Evolutionary conservation across 305 asterid genomes (phyloP).

Genomic region (Fraxinus latifolia): DNA sequence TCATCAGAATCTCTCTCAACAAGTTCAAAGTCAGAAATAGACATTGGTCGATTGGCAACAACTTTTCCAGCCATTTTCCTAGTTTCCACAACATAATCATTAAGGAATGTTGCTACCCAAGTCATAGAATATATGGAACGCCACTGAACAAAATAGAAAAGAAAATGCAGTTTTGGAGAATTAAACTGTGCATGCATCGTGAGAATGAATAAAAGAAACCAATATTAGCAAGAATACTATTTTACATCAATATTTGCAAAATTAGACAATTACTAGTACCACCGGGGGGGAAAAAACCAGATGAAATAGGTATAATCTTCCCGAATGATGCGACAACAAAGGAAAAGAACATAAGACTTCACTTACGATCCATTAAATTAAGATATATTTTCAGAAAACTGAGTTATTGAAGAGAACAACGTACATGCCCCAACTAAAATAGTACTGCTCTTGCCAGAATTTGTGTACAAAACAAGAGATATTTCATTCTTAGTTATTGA

Average conservation of each 20-base stretch:
- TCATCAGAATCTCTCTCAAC: slow-evolving; percentile 65
- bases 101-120: background rate
- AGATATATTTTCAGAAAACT: background rate
- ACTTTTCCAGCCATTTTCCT: slow-evolving; percentile 68
- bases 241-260: slow-evolving; percentile 13
- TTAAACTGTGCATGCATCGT: background rate
- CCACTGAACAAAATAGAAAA: background rate
- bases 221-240: background rate
- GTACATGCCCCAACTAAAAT: slow-evolving; percentile 6
- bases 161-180: background rate
- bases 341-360: background rate
- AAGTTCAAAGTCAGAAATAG: slow-evolving; percentile 69
- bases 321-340: background rate
- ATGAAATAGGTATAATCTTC: background rate
- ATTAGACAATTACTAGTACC: background rate
- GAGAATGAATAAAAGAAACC: slow-evolving; percentile 12
- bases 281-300: background rate
- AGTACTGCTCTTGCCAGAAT: background rate
- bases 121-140: background rate
- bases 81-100: slow-evolving; percentile 17
- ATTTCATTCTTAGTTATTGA: background rate
- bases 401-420: background rate
- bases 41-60: slow-evolving; percentile 34
- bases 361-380: background rate
- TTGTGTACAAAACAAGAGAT: background rate